A percentile compares a stretch with the other conserved stretches of the same genome.
Evolutionary conservation across 192 early-diverging fungal genomes (phyloP).

Genomic region (Umbelopsis sp.): DNA sequence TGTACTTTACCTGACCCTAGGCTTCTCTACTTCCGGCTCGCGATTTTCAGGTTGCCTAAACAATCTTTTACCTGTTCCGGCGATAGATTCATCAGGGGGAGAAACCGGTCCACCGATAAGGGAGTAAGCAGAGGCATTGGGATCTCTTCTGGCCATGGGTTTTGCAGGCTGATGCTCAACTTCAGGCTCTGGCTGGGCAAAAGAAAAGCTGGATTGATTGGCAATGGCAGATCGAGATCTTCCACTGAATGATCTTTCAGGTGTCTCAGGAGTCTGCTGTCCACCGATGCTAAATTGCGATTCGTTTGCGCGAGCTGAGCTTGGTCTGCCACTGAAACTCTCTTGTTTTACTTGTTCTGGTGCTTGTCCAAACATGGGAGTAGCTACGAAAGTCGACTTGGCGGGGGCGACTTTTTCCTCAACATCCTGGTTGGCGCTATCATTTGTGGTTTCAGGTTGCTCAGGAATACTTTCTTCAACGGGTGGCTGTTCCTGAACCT

Average conservation of each 20-base stretch:
- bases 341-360: neutral
- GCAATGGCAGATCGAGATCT: neutral
- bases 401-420: neutral
- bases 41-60: conserved; percentile 6
- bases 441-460: neutral
- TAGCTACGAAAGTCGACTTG: neutral
- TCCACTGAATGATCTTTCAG: conserved; percentile 4
- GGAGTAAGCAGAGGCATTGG: neutral
- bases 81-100: neutral
- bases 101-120: neutral
- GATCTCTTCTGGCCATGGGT: conserved; percentile 5
- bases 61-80: neutral
- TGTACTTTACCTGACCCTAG: neutral
- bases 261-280: neutral
- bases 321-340: conserved; percentile 5
- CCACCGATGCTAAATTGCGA: conserved; percentile 1
- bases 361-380: conserved; percentile 1
- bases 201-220: conserved; percentile 4
- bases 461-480: neutral
- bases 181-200: neutral
- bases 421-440: neutral
- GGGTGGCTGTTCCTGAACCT: neutral
- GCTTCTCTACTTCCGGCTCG: neutral
- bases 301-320: neutral
- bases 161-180: neutral